A percentile compares a stretch with the other conserved stretches of the same genome.
Conservation (phyloP, 352 stramenopile genomes). For the Phytophthora lateralis region DNA sequence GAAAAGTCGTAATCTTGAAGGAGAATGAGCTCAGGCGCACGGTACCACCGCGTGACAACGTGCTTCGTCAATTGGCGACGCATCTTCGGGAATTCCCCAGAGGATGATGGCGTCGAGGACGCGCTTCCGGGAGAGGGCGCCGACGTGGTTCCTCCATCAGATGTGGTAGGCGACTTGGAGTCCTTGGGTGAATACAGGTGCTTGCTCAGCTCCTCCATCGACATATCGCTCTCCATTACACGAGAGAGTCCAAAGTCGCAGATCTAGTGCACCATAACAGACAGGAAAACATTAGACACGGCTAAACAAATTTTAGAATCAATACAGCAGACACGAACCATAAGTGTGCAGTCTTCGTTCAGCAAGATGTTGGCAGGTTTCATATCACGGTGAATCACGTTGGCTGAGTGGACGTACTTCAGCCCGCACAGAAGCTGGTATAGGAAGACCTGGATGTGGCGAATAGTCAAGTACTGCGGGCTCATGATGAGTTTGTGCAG, state of each 20-base stretch:
- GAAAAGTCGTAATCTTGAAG: slow-evolving; percentile 94
- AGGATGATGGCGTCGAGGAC: slow-evolving; percentile 76
- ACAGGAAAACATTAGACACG: slow-evolving; percentile 3
- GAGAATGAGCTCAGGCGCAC: slow-evolving; percentile 96
- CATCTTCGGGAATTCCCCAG: slow-evolving; percentile 67
- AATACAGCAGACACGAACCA: slow-evolving; percentile 36
- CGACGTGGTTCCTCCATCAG: slow-evolving; percentile 61
- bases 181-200: slow-evolving; percentile 84
- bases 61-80: slow-evolving; percentile 96
- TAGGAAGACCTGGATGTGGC: slow-evolving; percentile 97
- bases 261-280: slow-evolving; percentile 46
- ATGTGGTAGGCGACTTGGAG: slow-evolving; percentile 77
- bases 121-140: slow-evolving; percentile 64
- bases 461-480: slow-evolving; percentile 92
- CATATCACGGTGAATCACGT: slow-evolving; percentile 91
- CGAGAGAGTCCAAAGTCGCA: slow-evolving; percentile 86
- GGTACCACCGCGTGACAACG: slow-evolving; percentile 99
- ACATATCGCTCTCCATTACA: slow-evolving; percentile 79
- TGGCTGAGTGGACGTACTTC: slow-evolving; percentile 96
- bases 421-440: slow-evolving; percentile 95
- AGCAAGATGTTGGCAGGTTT: slow-evolving; percentile 91
- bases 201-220: slow-evolving; percentile 77
- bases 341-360: slow-evolving; percentile 88
- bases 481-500: slow-evolving; percentile 95
- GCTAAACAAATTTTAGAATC: neutral